These are phyloP conservation scores for Phytopythium ostracodes DNA, from an alignment of 352 stramenopile species.

Conservation along the genomic window DNA sequence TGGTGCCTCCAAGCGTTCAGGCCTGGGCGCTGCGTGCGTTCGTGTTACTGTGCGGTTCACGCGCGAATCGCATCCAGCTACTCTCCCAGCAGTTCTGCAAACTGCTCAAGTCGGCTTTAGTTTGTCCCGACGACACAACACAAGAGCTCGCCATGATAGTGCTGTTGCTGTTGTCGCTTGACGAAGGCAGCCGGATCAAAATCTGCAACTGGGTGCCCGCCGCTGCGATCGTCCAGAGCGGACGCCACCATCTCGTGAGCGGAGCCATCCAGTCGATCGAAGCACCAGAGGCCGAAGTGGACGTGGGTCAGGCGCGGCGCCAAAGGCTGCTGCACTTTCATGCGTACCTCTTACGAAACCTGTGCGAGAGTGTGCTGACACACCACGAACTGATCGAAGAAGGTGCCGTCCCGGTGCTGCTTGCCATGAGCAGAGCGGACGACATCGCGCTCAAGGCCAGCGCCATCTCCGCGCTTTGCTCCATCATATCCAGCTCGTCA, in stretches of 20 bases:
- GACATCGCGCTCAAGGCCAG: constrained; percentile 58
- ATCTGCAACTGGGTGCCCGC: constrained; percentile 67
- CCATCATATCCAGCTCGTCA: constrained; percentile 55
- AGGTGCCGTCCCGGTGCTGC: constrained; percentile 39
- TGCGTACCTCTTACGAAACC: constrained; percentile 67
- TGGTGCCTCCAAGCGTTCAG: constrained; percentile 34
- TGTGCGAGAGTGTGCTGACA: constrained; percentile 69
- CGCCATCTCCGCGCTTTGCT: constrained; percentile 63
- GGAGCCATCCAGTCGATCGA: not conserved
- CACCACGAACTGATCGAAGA: constrained; percentile 72
- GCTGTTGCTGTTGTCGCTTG: constrained; percentile 49
- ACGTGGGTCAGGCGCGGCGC: constrained; percentile 1
- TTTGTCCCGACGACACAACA: constrained; percentile 29
- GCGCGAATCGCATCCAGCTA: constrained; percentile 40
- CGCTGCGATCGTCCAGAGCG: constrained; percentile 30
- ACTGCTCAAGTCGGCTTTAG: constrained; percentile 41
- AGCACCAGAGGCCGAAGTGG: not conserved
- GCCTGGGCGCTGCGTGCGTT: constrained; percentile 43
- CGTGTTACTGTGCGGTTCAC: constrained; percentile 47
- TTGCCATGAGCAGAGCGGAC: constrained; percentile 51
- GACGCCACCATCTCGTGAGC: not conserved
- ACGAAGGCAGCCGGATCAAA: constrained; percentile 64
- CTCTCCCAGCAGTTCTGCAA: constrained; percentile 48
- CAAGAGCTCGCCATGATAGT: constrained; percentile 53
- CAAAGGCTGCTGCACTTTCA: constrained; percentile 44